These are phyloP conservation scores for Coprinopsis cinerea DNA, from an alignment of 768 basidiomycete species.

Conservation along the genomic window DNA sequence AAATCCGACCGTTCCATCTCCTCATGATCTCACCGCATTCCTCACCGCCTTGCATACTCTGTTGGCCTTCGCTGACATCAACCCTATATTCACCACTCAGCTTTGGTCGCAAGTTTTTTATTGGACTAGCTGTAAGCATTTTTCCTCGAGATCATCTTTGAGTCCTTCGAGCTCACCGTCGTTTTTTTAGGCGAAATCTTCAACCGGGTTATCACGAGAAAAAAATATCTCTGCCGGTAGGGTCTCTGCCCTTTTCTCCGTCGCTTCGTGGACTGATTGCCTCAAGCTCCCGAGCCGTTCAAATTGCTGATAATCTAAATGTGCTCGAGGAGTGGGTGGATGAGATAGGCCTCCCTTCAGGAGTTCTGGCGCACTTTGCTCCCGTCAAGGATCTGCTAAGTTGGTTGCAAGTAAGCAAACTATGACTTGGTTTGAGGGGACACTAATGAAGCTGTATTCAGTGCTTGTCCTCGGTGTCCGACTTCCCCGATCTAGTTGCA, in stretches of 20 bases:
- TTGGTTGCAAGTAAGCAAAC: slow-evolving; percentile 69
- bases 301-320: slow-evolving; percentile 83
- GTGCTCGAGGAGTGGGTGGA: slow-evolving; percentile 90
- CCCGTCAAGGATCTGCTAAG: slow-evolving; percentile 78
- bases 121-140: slow-evolving; percentile 84
- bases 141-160: slow-evolving; percentile 1
- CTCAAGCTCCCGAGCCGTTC: slow-evolving; percentile 75
- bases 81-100: slow-evolving; percentile 83
- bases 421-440: neutral
- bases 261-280: neutral
- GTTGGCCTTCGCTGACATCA: slow-evolving; percentile 81
- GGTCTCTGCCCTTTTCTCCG: neutral
- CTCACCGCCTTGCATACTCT: slow-evolving; percentile 82
- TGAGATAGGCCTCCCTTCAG: slow-evolving; percentile 70
- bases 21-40: slow-evolving; percentile 64
- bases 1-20: slow-evolving; percentile 34
- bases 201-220: slow-evolving; percentile 82
- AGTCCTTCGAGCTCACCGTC: slow-evolving; percentile 1
- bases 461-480: slow-evolving; percentile 80
- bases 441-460: slow-evolving; percentile 25
- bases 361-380: slow-evolving; percentile 74
- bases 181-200: slow-evolving; percentile 64
- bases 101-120: slow-evolving; percentile 98
- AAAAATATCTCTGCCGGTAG: slow-evolving; percentile 90
- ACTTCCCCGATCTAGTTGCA: slow-evolving; percentile 83